Evolutionary conservation across 208 protist genomes (phyloP).

Genomic region (Leishmania braziliensis): DNA sequence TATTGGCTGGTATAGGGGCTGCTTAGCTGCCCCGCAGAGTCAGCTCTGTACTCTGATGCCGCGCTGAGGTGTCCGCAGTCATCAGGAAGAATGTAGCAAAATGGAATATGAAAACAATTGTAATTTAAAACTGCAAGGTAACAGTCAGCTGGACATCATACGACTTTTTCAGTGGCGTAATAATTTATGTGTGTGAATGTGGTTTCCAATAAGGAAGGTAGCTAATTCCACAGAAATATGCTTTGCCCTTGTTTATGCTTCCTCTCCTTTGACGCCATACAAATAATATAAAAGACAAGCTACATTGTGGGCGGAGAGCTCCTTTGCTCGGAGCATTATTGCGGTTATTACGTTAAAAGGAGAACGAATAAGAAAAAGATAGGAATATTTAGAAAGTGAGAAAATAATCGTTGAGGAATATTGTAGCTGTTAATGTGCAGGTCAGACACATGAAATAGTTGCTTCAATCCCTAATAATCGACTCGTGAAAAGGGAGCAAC

Average conservation of each 20-base stretch:
- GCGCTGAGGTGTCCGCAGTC: background rate
- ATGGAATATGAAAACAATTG: background rate
- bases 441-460: slow-evolving; percentile 2
- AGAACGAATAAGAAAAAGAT: slow-evolving; percentile 17
- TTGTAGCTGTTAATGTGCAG: slow-evolving; percentile 9
- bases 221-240: background rate
- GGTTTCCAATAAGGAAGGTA: background rate
- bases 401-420: slow-evolving; percentile 10
- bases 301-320: background rate
- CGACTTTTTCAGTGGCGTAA: background rate
- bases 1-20: background rate
- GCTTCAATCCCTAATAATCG: background rate
- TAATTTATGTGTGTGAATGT: too few species aligned
- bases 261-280: background rate
- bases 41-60: background rate
- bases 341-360: slow-evolving; percentile 14
- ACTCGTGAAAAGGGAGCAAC: background rate
- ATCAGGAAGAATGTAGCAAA: background rate
- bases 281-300: background rate
- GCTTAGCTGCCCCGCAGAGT: background rate
- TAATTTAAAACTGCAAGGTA: background rate
- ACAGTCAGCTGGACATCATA: background rate
- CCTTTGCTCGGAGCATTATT: slow-evolving; percentile 11
- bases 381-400: slow-evolving; percentile 9
- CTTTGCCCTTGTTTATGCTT: background rate